Base-by-base conservation (phyloP, 208 protist genomes). In the Leishmania arabica region DNA sequence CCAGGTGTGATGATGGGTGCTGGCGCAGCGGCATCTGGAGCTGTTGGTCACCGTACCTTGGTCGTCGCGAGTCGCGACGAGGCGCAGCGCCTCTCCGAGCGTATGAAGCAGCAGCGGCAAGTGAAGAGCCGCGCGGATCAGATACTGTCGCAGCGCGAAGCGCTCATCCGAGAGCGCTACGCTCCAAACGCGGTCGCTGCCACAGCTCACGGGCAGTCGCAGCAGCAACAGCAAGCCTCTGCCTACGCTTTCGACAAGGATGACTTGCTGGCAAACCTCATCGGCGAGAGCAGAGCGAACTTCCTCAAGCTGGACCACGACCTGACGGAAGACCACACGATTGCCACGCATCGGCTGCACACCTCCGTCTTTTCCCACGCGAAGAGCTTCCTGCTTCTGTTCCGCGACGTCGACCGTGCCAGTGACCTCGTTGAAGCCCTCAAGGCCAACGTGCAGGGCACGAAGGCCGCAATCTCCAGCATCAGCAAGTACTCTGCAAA, bases 391-490 rank as follows among this genome's bases (percentile, higher is more conserved):
- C 72, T 97, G 37, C 85, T 91, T 24, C 83, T 97, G 17, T 97
- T 97, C 75, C 88, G 92, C 76, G 92, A 97, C 73, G 94, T 97
- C 15, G 90, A 94, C 31, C 80, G 84, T 11, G 89, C 94, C 34
- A 94, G 90, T 58, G 80, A 84, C 17, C 85, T 96, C 31, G 92
- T 96, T 13, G 90, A 96, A 84, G 87, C 81, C 24, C 87, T 97
- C 49, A 97, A 97, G 85, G 84, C 86, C n/a, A 91, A 91, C 45
- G 94, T 97, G 75, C 92, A 96, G 79, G 88, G 88, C 74, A 97
- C 90, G 17, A 97, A 97, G 84, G 86, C 91, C 0, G 85, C 89
- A 53, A 96, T 97, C 77, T 94, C 94, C 13, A 72, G 85, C 49
- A 94, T 96, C 65, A 95, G 92, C 77, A 92, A 93, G 74, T 93